Conservation (phyloP, 305 asterid species). For the Solanum hybrid region DNA sequence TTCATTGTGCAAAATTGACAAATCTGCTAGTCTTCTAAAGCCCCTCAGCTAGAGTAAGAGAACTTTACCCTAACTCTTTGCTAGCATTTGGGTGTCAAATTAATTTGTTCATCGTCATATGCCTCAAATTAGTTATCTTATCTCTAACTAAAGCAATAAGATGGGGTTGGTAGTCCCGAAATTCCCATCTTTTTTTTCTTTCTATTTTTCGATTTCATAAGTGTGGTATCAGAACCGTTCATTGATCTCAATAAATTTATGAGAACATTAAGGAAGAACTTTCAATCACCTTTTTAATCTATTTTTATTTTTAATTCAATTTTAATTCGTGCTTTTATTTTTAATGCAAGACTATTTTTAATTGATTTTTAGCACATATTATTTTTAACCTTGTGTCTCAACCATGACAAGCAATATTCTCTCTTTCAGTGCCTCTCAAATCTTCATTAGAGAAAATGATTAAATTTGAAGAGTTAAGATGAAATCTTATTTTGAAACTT, state of each 20-base stretch:
- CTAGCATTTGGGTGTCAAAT: neutral
- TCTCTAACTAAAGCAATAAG: neutral
- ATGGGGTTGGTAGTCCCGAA: neutral
- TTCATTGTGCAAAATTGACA: neutral
- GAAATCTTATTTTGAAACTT: neutral
- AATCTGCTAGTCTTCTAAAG: neutral
- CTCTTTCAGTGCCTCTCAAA: neutral
- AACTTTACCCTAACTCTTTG: too few relatives aligned
- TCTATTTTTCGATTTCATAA: neutral
- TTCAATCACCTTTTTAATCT: neutral
- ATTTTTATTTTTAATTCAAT: too few relatives aligned
- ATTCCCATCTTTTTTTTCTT: rapidly evolving
- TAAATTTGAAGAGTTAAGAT: neutral
- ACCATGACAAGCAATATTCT: neutral
- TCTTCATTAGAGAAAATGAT: neutral
- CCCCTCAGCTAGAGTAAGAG: neutral
- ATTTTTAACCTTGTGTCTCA: neutral
- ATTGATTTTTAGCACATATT: neutral
- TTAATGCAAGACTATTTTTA: neutral
- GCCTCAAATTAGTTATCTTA: neutral
- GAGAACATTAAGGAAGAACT: neutral
- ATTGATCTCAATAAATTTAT: neutral
- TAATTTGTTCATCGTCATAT: neutral
- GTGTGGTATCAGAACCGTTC: too few relatives aligned
- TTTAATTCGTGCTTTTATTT: neutral